Base-by-base conservation (phyloP, 169 alveolate genomes). In the Plasmodium chabaudi region DNA sequence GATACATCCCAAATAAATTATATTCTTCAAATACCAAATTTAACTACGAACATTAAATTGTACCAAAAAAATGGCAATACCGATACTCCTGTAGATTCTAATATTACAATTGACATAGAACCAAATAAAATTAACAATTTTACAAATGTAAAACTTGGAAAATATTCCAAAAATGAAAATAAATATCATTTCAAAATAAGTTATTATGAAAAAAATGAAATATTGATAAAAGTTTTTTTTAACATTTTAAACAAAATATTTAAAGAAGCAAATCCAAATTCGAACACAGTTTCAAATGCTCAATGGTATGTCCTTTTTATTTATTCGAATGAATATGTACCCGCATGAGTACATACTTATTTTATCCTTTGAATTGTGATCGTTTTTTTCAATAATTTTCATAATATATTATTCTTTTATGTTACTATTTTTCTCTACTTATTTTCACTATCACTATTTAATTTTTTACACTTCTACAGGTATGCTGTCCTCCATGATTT, bases 401-500 rank as follows among this genome's bases (percentile, higher is more conserved):
- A 34, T 34, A 34, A 34, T 34, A 34, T 34, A 34, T 34, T 4
- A 34, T 34, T 34, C 42, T 34, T 34, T 34, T 34, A 34, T 34
- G 0, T 34, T 34, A 34, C 4, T 34, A 34, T 5, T 3, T 34
- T 34, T 34, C 42, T 34, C 7, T 34, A 4, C 42, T 3, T 3
- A 34, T 34, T 34, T 5, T 34, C 42, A 34, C 42, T 2, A 34
- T 34, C 4, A 34, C 42, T 3, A 65, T 39, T 65, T 65, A 13
- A 13, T 13, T 34, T 64, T 44, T 19, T 49, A 21, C 27, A 9
- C 55, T 12, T 53, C 53, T 0, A 9, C 53, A 77, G 88, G 88
- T 77, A 63, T 68, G 77, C 75, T 44, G 63, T 77, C 49, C 88
- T 77, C 15, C 88, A 77, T 23, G 88, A 77, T 57, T 15, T 56